These are phyloP conservation scores for Rheum nobile DNA, from an alignment of 148 eudicot species.

Conservation along the genomic window DNA sequence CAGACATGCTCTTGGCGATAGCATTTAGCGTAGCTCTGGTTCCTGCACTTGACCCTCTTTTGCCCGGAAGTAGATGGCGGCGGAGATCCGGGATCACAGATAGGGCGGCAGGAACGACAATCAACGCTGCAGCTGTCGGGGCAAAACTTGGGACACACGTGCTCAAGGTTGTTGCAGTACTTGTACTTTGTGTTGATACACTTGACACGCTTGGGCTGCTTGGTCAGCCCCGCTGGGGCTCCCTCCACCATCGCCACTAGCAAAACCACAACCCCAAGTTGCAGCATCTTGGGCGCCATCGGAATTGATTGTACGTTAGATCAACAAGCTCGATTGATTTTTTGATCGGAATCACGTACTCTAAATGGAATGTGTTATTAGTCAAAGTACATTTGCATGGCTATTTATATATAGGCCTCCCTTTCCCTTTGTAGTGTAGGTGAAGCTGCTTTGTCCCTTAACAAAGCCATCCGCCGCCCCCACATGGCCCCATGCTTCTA, in stretches of 20 bases:
- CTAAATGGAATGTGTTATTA: too few species aligned
- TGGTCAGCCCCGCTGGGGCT: constrained; percentile 43
- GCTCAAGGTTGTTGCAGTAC: constrained; percentile 38
- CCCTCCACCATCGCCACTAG: constrained; percentile 21
- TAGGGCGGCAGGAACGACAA: constrained; percentile 48
- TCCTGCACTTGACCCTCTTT: constrained; percentile 27
- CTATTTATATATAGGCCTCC: background rate
- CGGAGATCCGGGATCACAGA: constrained; percentile 15
- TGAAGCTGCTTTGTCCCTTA: background rate
- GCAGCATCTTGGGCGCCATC: constrained; percentile 18
- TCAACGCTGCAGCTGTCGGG: constrained; percentile 39
- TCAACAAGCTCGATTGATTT: too few species aligned
- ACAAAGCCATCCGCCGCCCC: background rate
- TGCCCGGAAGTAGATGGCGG: constrained; percentile 13
- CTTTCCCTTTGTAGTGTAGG: background rate
- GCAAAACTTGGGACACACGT: constrained; percentile 54
- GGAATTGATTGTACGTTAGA: too few species aligned
- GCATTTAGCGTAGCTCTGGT: constrained; percentile 17
- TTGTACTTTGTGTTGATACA: constrained; percentile 35
- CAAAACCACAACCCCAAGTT: constrained; percentile 21
- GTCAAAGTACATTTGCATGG: background rate
- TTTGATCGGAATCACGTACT: too few species aligned
- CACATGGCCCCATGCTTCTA: too few species aligned
- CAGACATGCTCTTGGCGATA: constrained; percentile 23
- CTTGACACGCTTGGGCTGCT: constrained; percentile 24